Conservation (phyloP, 768 basidiomycete genomes). For the Mycena latifolia region DNA sequence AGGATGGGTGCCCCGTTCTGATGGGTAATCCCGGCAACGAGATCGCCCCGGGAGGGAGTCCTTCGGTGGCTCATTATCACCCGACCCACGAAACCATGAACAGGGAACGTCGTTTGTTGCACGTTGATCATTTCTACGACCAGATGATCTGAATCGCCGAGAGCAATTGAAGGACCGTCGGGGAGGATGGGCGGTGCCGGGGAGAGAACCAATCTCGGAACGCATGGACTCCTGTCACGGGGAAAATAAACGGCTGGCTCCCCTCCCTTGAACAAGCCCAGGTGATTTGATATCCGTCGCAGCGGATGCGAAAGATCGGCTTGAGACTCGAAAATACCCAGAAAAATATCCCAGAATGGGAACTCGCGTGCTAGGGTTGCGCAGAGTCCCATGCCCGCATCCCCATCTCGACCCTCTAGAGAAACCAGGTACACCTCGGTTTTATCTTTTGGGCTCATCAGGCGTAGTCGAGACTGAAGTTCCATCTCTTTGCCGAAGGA, state of each 20-base stretch:
- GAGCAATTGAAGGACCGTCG: background rate
- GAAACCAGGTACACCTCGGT: constrained; percentile 13
- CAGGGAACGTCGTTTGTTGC: background rate
- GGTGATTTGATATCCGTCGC: constrained; percentile 6
- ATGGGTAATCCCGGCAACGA: background rate
- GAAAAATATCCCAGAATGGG: constrained; percentile 14
- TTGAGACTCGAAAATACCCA: constrained; percentile 18
- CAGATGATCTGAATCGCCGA: background rate
- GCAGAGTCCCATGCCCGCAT: constrained; percentile 24
- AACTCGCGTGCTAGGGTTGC: constrained; percentile 10
- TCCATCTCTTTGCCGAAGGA: constrained; percentile 14
- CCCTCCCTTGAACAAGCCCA: background rate
- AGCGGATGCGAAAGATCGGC: constrained; percentile 10
- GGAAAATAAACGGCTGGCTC: constrained; percentile 17
- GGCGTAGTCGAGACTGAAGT: constrained; percentile 11
- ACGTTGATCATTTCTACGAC: background rate
- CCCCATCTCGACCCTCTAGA: constrained; percentile 20
- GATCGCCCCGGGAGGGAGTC: background rate
- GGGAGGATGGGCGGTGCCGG: background rate
- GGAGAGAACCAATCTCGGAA: constrained; percentile 10
- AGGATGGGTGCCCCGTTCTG: background rate
- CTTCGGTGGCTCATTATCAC: background rate
- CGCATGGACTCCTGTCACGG: constrained; percentile 4
- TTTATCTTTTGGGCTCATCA: background rate
- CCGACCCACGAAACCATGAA: background rate